phyloP scores from a whole-genome alignment of 2,329 filamentous ascomycete genomes.

The Keithomyces neogunnii region DNA sequence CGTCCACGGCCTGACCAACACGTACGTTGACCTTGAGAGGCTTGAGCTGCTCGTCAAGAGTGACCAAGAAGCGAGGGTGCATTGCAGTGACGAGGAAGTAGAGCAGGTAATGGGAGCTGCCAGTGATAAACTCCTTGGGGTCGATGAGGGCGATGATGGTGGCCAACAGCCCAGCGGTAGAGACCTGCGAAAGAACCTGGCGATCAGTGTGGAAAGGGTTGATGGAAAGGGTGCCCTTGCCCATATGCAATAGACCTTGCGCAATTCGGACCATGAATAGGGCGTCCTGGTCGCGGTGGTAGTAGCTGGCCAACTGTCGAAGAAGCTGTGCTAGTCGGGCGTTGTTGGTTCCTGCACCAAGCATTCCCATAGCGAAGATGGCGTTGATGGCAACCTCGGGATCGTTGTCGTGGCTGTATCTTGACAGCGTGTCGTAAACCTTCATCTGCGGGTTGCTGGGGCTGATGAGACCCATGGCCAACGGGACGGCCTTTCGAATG shows the following conservation, averaged over 20 bases:
- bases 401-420: constrained; percentile 98
- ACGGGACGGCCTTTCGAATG: constrained; percentile 88
- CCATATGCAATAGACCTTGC: constrained; percentile 96
- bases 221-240: constrained; percentile 91
- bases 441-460: constrained; percentile 99
- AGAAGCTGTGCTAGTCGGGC: constrained; percentile 90
- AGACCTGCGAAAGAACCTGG: constrained; percentile 86
- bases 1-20: constrained; percentile 95
- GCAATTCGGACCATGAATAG: constrained; percentile 99
- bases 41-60: constrained; percentile 88
- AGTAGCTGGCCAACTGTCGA: constrained; percentile 92
- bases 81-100: constrained; percentile 97
- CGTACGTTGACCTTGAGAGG: constrained; percentile 93
- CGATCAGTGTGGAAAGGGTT: constrained; percentile 99
- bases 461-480: constrained; percentile 94
- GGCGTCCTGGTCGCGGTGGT: constrained; percentile 91
- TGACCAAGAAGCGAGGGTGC: constrained; percentile 93
- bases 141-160: constrained; percentile 93
- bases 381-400: constrained; percentile 97
- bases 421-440: constrained; percentile 94
- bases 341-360: constrained; percentile 96
- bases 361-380: constrained; percentile 97
- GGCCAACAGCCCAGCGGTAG: constrained; percentile 79
- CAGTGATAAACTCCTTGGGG: constrained; percentile 72
- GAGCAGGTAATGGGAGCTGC: constrained; percentile 76